phyloP scores from a whole-genome alignment of 345 rosid species.

The Rubroshorea leprosula region DNA sequence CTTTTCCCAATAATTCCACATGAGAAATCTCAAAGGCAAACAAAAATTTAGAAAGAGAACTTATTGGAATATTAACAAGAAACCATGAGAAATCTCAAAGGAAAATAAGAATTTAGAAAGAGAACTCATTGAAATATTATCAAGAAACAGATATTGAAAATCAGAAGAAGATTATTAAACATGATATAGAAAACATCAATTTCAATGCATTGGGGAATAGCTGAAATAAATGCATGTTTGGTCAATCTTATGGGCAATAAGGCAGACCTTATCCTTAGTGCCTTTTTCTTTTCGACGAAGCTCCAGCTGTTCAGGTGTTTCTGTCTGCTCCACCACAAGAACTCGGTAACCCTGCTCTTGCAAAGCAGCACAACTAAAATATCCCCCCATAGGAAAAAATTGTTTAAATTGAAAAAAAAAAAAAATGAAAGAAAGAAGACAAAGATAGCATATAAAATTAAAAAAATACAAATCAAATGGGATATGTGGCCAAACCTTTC shows the following conservation, averaged over 20 bases:
- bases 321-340: constrained; percentile 95
- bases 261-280: constrained; percentile 80
- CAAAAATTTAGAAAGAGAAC: background rate
- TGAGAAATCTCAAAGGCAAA: constrained; percentile 4
- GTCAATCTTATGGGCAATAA: constrained; percentile 5
- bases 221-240: background rate
- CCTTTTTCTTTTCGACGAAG: constrained; percentile 85
- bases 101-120: background rate
- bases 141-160: background rate
- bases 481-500: constrained; percentile 54
- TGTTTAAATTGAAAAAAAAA: constrained; percentile 3
- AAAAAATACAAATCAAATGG: constrained; percentile 11
- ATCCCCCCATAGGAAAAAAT: background rate
- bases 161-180: background rate
- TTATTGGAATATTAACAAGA: background rate
- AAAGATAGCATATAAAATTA: constrained; percentile 12
- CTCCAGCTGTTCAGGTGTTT: constrained; percentile 96
- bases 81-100: constrained; percentile 5
- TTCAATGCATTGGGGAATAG: background rate
- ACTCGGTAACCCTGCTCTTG: constrained; percentile 84
- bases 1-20: constrained; percentile 1
- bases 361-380: constrained; percentile 23
- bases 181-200: constrained; percentile 1
- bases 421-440: constrained; percentile 13
- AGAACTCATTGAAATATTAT: background rate